Evolutionary conservation across 768 basidiomycete species (phyloP).

Genomic region (Boletus patriciae): DNA sequence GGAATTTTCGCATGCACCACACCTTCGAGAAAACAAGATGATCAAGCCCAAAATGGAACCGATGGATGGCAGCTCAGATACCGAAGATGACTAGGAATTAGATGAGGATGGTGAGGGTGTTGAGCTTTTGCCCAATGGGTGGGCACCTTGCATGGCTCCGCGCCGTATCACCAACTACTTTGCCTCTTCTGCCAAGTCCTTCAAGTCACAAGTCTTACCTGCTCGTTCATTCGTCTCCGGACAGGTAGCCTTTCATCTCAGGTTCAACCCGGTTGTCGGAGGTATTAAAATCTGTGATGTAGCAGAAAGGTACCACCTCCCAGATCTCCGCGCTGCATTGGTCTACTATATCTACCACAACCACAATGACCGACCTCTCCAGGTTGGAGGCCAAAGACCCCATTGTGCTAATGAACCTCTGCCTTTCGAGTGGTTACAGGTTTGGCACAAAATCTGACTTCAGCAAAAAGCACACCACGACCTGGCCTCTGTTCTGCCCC

Average conservation of each 20-base stretch:
- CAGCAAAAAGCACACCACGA: constrained; percentile 25
- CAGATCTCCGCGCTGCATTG: constrained; percentile 29
- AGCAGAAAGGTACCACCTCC: constrained; percentile 22
- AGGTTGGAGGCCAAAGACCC: constrained; percentile 1
- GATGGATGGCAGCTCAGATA: too few relatives aligned
- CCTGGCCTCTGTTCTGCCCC: too few relatives aligned
- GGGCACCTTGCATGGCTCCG: too few relatives aligned
- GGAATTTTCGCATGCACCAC: constrained; percentile 14
- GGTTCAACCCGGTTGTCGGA: constrained; percentile 11
- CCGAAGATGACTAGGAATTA: too few relatives aligned
- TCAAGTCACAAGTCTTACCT: too few relatives aligned
- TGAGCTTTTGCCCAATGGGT: too few relatives aligned
- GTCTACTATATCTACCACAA: constrained; percentile 14
- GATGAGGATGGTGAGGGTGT: too few relatives aligned
- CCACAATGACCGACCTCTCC: background rate
- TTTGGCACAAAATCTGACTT: constrained; percentile 29
- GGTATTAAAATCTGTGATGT: constrained; percentile 11
- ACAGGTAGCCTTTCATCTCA: constrained; percentile 27
- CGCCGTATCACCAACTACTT: too few relatives aligned
- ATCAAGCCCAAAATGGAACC: background rate
- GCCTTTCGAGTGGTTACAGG: constrained; percentile 26
- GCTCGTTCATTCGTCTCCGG: constrained; percentile 1
- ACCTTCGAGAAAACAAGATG: background rate
- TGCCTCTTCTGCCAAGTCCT: too few relatives aligned
- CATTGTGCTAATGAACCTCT: constrained; percentile 6